Evolutionary conservation across 2,329 filamentous ascomycete genomes (phyloP).

Genomic region (Aspergillus sp.): DNA sequence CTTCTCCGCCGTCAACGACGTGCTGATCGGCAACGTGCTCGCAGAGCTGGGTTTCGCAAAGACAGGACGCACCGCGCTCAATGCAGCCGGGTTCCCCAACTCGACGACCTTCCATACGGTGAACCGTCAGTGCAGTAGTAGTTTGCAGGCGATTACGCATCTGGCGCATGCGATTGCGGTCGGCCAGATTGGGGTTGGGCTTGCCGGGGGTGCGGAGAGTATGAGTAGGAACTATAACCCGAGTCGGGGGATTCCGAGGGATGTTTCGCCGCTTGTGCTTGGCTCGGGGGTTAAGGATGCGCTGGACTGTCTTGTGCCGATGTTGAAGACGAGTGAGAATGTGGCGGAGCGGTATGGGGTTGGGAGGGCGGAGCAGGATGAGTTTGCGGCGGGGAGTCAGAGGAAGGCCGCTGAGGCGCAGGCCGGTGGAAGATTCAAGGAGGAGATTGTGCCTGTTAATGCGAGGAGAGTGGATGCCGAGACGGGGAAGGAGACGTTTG

Average conservation of each 20-base stretch:
- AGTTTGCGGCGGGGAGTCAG: conserved; percentile 81
- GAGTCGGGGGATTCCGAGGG: conserved; percentile 24
- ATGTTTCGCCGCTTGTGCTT: conserved; percentile 22
- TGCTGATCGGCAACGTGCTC: conserved; percentile 72
- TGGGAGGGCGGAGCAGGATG: conserved; percentile 72
- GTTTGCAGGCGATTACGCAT: conserved; percentile 87
- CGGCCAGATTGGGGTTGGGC: conserved; percentile 78
- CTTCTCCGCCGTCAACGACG: conserved; percentile 78
- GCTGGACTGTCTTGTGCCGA: conserved; percentile 79
- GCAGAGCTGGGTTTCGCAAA: conserved; percentile 75
- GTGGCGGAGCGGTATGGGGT: conserved; percentile 85
- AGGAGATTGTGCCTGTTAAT: conserved; percentile 88
- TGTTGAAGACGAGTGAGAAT: conserved; percentile 96
- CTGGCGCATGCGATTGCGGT: conserved; percentile 79
- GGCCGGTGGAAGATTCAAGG: conserved; percentile 79
- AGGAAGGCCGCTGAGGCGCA: conserved; percentile 80
- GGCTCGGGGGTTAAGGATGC: conserved; percentile 58
- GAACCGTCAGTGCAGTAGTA: conserved; percentile 94
- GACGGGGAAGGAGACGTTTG: conserved; percentile 72
- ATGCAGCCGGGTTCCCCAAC: conserved; percentile 88
- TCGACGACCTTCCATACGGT: conserved; percentile 75
- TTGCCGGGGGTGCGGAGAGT: conserved; percentile 83
- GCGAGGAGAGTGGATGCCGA: conserved; percentile 72
- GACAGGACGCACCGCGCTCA: conserved; percentile 79
- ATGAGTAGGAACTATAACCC: conserved; percentile 59